Base-by-base conservation (phyloP, 2,329 filamentous ascomycete genomes). In the Paraphaeosphaeria sporulosa region DNA sequence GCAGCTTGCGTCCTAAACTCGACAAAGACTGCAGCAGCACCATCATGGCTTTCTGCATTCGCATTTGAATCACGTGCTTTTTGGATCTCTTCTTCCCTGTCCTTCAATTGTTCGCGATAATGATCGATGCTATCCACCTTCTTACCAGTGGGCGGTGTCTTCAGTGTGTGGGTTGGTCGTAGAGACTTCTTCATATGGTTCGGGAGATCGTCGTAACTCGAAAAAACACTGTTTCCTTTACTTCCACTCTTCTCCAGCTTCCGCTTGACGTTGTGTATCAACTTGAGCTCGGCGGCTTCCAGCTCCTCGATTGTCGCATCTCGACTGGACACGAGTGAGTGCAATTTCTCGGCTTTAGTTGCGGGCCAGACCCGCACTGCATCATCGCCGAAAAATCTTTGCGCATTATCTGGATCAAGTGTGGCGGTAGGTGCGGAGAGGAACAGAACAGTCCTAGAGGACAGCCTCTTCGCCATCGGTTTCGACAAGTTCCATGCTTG, bases 101-200 rank as follows among this genome's bases (percentile, higher is more conserved):
- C 88, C 64, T 90, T 86, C 55, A 97, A 87, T 76, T 96, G 90
- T 1, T 84, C 82, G 54, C 95, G 90, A 64, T 89, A 91, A 90
- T 91, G 97, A 63, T 94, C 88, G 76, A 99, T 97, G 0, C 93
- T 95, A 79, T 99, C 95, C 17, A 97, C 94, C 77, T 96, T 95
- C 74, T 93, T 89, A 67, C 93, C 91, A 66, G 94, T 86, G 23
- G 95, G 65, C 21, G 71, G 64, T 4, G 71, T 73, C 47, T 76
- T 76, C 27, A 76, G 60, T 12, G 68, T 67, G 52, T 79, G 76
- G 1, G 73, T 78, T 4, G 78, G 78, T 7, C 78, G 65, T 13
- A 59, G 85, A 85, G 64, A 90, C 90, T 58, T 90, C 87, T 78
- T 94, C 89, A 68, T 83, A 81, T 71, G 91, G 42, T 72, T 69